Evolutionary conservation across 352 stramenopile species (phyloP), one percentile per base, ranked within the genome.

Genomic region (Phytophthora brassicae): DNA sequence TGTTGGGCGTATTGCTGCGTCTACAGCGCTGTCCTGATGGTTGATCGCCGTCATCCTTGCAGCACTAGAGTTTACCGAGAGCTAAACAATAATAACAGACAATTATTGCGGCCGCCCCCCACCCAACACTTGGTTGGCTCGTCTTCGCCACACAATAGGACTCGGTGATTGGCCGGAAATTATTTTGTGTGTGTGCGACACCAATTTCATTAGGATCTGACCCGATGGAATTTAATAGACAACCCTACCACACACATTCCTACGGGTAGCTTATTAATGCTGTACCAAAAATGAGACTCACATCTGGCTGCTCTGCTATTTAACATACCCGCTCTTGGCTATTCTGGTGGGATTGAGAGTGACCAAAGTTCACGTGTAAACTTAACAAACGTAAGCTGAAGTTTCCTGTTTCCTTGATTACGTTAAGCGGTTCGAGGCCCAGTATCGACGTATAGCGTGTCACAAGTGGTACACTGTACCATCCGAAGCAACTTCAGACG

Each of bases 91-190:
- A 72, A 68, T 68, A 44, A 23, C n/a, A 2, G 7, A 11, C 20
- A 31, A 6, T 45, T 39, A 44, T 36, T 38, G 20, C 36, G 45
- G 20, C 9, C 28, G 22, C 29, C 49, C 20, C 36, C 60, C 59
- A 68, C 64, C 64, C 47, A 58, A 60, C 64, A 56, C 58, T 64
- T 58, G 61, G 60, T 68, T 64, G 17, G 7, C 60, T 47, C 53
- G 53, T 68, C 54, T 46, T 61, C 64, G 24, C 4, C 4, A 31
- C 26, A 41, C 26, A 12, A 4, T 26, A 24, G 26, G 3, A 9
- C 1, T 0, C 11, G 35, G 6, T 47, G 45, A 68, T 68, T 64
- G 64, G 58, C 6, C 6, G 8, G 14, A 28, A 31, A 41, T 12
- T 3, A 31, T 19, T 16, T 59, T 66, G 45, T 55, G 39, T 66